Evolutionary conservation across 2,329 filamentous ascomycete species (phyloP), one percentile per base, ranked within the genome.

Genomic region (Monosporascus ibericus): DNA sequence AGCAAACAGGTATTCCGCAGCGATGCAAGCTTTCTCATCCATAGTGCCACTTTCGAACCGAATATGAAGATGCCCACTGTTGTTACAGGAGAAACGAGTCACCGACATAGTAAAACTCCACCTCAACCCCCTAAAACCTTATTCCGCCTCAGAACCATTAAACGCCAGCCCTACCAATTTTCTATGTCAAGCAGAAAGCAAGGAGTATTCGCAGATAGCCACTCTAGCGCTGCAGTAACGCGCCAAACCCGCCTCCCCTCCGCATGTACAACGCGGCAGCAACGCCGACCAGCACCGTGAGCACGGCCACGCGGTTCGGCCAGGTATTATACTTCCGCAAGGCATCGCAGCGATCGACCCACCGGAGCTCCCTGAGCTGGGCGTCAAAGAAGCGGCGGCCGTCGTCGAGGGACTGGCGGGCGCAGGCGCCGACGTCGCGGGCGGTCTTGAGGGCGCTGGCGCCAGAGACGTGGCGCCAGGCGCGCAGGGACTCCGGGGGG

Each of bases 381-480:
- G 77, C 77, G 39, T 81, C 72, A 61, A 96, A 92, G 55, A 85
- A 80, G 5, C 64, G 67, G 55, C 84, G 75, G 2, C 90, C 92
- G 40, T 92, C 81, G 30, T 78, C 70, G 36, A 89, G 69, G 0
- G 78, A 81, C 65, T 90, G 82, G 27, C 68, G 67, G 6, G 75
- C 67, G 47, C 80, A 75, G 38, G 68, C 67, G 44, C 73, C 66
- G 48, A 76, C 65, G 63, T 80, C 74, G 14, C 81, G 78, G 0
- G 88, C 88, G 2, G 92, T 96, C 70, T 95, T 96, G 49, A 99
- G 78, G 7, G 90, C 90, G 67, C 92, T 96, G 54, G 81, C 81
- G 6, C 70, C 68, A 3, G 91, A 91, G 54, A 99, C 86, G 17
- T 70, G 71, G 55, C 76, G 75, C 91, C 92, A 97, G 6, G 80